Conservation (phyloP, 345 rosid genomes). For the Pugionium cornutum region DNA sequence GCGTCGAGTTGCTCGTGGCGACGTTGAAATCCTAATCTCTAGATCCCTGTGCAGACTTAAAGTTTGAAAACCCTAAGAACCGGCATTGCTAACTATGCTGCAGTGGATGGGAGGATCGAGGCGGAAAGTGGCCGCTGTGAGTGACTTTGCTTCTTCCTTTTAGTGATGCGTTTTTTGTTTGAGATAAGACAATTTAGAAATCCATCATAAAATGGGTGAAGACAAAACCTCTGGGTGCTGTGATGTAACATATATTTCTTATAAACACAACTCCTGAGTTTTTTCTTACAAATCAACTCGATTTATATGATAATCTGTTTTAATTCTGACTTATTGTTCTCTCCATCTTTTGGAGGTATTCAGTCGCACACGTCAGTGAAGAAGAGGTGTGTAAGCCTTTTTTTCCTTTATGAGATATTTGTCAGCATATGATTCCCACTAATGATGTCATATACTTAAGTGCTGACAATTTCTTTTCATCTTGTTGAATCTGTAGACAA, state of each 20-base stretch:
- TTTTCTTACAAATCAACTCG: background rate
- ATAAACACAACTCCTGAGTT: background rate
- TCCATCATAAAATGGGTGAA: background rate
- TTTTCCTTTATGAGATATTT: background rate
- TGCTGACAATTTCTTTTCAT: conserved; percentile 15
- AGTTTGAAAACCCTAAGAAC: background rate
- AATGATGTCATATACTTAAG: background rate
- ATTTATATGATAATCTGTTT: background rate
- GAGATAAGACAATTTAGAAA: background rate
- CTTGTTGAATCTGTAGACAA: conserved; percentile 54
- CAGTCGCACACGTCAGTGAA: conserved; percentile 41
- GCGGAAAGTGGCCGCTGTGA: conserved; percentile 73
- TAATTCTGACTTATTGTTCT: conserved; percentile 18
- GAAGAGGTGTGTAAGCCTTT: conserved; percentile 32
- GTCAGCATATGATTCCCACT: conserved; percentile 9
- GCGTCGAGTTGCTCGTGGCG: conserved; percentile 9
- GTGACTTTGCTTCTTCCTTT: conserved; percentile 25
- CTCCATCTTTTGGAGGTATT: conserved; percentile 3
- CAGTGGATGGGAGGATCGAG: conserved; percentile 98
- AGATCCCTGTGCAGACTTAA: background rate
- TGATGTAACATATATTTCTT: background rate
- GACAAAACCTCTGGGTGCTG: conserved; percentile 3
- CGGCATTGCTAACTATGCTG: conserved; percentile 48
- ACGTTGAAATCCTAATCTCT: conserved; percentile 14
- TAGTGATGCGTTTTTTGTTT: conserved; percentile 13